Evolutionary conservation across 2,329 filamentous ascomycete genomes (phyloP), one percentile per base, ranked within the genome.

Genomic region (Monosporascus sp.): DNA sequence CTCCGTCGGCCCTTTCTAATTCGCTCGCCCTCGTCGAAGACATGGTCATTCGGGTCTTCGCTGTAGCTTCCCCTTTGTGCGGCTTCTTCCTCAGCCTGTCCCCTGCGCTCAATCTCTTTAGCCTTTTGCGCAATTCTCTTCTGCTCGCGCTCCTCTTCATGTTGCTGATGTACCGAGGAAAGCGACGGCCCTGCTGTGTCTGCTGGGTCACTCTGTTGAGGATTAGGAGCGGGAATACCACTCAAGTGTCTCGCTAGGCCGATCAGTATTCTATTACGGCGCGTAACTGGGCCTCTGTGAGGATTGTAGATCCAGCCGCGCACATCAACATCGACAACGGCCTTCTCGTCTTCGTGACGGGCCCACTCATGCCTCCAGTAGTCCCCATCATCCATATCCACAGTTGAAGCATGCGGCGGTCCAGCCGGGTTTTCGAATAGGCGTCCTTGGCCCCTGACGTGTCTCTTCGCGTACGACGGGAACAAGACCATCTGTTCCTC

Each of bases 401-500:
- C 60, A 45, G 73, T 70, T 62, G 80, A 57, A 59, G 72, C 56
- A 59, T 70, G 71, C 41, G 73, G 67, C 17, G 66, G 65, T 19
- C 74, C 72, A 50, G 66, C 68, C 11, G 76, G 69, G 36, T 49
- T 51, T 34, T 63, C 60, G 34, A 59, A 66, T 19, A 64, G 56
- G 38, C 62, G 60, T 59, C 70, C 57, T 58, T 67, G 64, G n/a
- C 59, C 61, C 66, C 73, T 86, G 36, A 82, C 70, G 68, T 95
- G 87, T 56, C 79, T 80, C 66, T 92, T 85, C 8, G 90, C 91
- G 68, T 99, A 99, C 51, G 91, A 97, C 0, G 94, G 94, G 62
- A 99, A 99, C 24, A 99, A 69, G 9, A 99, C 84, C 85, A 99
- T 90, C 73, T 97, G 90, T 69, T 97, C 91, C 56, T 91, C 83